These are phyloP conservation scores for Aspergillus sparsus DNA, from an alignment of 495 filamentous ascomycete species.

Conservation along the genomic window DNA sequence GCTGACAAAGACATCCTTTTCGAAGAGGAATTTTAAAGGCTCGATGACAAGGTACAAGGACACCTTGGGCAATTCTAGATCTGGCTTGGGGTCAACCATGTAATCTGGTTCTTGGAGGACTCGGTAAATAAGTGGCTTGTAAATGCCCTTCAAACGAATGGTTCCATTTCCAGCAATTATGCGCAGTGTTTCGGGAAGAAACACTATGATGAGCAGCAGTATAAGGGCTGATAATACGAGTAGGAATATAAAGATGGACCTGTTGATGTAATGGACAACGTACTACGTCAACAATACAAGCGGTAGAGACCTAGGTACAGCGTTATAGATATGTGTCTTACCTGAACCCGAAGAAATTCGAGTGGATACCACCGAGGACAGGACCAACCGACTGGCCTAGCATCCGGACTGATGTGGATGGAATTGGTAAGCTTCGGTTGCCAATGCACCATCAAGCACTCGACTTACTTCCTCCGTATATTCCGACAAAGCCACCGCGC, in stretches of 20 bases:
- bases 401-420: no score
- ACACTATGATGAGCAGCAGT: constrained; percentile 31
- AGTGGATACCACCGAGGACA: constrained; percentile 54
- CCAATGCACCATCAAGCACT: no score
- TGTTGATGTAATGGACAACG: no score
- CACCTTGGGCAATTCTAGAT: constrained; percentile 28
- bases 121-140: background rate
- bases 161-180: constrained; percentile 54
- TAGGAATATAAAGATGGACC: no score
- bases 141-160: constrained; percentile 1
- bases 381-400: constrained; percentile 49
- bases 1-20: constrained; percentile 45
- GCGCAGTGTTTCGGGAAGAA: constrained; percentile 57
- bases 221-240: no score
- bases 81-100: constrained; percentile 22
- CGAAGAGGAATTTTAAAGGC: constrained; percentile 49
- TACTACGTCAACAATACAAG: no score
- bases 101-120: background rate
- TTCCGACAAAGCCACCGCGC: constrained; percentile 57
- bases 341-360: constrained; percentile 40
- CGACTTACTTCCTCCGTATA: constrained; percentile 29
- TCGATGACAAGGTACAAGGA: constrained; percentile 19
- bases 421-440: no score
- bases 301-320: no score
- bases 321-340: no score